Base-by-base conservation (phyloP, 805 yeast species). In the Phaffomyces opuntiae region DNA sequence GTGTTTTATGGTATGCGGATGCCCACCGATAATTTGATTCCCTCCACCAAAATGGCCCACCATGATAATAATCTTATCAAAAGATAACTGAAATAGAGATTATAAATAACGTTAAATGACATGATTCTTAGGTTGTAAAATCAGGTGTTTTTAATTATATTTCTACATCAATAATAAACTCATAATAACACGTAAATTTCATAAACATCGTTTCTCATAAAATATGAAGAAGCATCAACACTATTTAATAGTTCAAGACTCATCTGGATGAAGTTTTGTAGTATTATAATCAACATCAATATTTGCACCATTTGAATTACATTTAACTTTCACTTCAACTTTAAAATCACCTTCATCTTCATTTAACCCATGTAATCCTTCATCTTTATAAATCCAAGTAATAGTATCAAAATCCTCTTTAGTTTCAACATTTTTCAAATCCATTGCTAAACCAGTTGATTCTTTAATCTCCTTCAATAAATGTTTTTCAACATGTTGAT, bases 401-500 rank as follows among this genome's bases (percentile, higher is more conserved):
- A 82, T 69, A 43, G 68, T 67, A 40, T 74, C 74, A 34, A 69
- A 64, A 40, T 72, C 68, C 48, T 68, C 70, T 32, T 65, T 56
- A 47, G 75, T 74, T 49, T 78, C 75, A 44, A 73, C 69, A 32
- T 67, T 72, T 43, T 75, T 74, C 59, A 78, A 75, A 40, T 76
- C 69, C 65, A 77, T 67, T 40, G 68, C 68, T 45, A 72, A 63
- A 39, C 87, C 85, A n/a, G 81, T 68, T 61, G 79, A 75, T 47
- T 69, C 71, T 50, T 73, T 74, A 65, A 84, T 79, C 54, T 83
- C 90, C 49, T 75, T 73, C 59, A 84, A 69, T 59, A 84, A 66
- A 62, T 83, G 90, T 57, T 81, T 81, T 55, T 80, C 77, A 45
- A 84, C 70, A 57, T 84, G 91, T 62, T 84, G 91, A 56, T 80